Conservation (phyloP, 1,284 basidiomycete species). For the Moniliophthora roreri region DNA sequence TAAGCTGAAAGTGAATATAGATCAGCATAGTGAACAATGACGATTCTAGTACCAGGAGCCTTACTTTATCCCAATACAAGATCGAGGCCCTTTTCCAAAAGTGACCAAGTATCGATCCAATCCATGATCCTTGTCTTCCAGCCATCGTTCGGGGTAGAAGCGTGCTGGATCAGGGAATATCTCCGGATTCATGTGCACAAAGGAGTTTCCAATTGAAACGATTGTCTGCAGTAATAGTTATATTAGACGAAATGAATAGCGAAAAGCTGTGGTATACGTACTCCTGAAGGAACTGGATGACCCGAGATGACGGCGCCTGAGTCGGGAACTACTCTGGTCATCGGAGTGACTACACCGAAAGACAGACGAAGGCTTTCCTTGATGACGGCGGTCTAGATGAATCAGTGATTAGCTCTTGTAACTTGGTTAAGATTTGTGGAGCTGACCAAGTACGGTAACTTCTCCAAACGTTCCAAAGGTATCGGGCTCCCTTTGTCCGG, state of each 20-base stretch:
- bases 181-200: conserved; percentile 2
- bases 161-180: conserved; percentile 1
- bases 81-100: background rate
- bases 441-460: background rate
- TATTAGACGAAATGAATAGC: background rate
- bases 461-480: background rate
- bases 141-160: conserved; percentile 2
- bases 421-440: background rate
- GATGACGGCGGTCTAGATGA: conserved; percentile 6
- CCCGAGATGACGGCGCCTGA: background rate
- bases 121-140: background rate
- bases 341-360: background rate
- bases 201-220: conserved; percentile 3
- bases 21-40: background rate
- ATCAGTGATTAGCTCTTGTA: background rate
- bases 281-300: conserved; percentile 2
- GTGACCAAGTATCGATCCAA: background rate
- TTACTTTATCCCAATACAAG: background rate
- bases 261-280: background rate
- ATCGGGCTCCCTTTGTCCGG: background rate
- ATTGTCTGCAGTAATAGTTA: background rate
- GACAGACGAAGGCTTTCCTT: conserved; percentile 1
- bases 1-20: background rate
- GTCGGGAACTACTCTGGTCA: background rate
- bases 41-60: background rate